Percentiles rank a stretch among this genome's conserved stretches.
Conservation (phyloP, 768 basidiomycete genomes). For the Pleurotus eryngii region DNA sequence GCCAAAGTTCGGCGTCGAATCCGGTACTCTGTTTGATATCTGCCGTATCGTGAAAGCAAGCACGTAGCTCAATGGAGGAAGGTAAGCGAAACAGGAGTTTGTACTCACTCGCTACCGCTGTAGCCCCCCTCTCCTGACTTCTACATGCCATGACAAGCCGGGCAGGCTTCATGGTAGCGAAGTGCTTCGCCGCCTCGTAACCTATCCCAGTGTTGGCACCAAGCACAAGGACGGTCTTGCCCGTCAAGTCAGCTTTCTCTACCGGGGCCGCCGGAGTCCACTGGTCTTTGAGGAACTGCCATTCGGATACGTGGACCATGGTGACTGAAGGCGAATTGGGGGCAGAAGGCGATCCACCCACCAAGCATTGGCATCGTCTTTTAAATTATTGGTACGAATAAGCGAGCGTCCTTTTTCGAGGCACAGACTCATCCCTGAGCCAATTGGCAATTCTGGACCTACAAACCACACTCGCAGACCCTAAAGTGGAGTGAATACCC, state of each 20-base stretch:
- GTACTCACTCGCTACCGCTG: conserved; percentile 31
- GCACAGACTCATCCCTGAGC: no score
- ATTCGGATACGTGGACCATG: background rate
- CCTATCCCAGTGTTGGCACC: conserved; percentile 49
- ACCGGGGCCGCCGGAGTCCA: background rate
- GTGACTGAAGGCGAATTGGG: background rate
- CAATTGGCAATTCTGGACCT: no score
- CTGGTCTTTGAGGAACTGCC: background rate
- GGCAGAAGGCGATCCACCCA: no score
- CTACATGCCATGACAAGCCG: conserved; percentile 38
- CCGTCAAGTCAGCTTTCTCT: background rate
- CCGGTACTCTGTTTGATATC: conserved; percentile 30
- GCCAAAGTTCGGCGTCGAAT: conserved; percentile 33
- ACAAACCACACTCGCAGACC: no score
- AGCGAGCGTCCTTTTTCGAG: no score
- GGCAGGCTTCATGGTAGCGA: conserved; percentile 39
- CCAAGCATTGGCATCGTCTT: no score
- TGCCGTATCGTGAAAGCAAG: conserved; percentile 13
- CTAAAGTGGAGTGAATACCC: no score
- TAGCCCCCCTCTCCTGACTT: conserved; percentile 29
- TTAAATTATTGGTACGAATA: no score
- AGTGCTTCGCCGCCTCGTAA: conserved; percentile 42
- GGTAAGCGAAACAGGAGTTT: background rate
- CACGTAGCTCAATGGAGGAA: no score
- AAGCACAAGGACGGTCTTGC: background rate